These are phyloP conservation scores for Lachancea sp. DNA, from an alignment of 805 yeast genomes.

Conservation along the genomic window DNA sequence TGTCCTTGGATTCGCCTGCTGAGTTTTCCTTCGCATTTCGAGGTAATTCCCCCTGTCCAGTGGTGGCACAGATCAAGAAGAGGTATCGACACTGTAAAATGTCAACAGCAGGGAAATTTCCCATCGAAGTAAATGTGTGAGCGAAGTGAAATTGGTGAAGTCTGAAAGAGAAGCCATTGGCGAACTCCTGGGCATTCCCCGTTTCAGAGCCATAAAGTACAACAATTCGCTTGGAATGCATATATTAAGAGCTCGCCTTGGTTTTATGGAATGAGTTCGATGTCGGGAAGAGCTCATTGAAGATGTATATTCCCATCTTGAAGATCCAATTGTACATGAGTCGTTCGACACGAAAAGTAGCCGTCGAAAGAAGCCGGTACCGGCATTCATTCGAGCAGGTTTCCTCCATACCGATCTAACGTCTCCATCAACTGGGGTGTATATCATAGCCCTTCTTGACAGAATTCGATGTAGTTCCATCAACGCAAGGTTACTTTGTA, in stretches of 20 bases:
- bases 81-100: slow-evolving; percentile 43
- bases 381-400: background rate
- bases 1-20: slow-evolving; percentile 13
- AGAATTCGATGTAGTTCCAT: background rate
- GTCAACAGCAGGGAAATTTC: slow-evolving; percentile 51
- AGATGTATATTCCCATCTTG: background rate
- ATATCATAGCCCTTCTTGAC: background rate
- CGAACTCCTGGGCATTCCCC: slow-evolving; percentile 84
- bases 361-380: slow-evolving; percentile 2
- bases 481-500: slow-evolving; percentile 55
- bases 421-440: background rate
- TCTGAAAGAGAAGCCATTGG: slow-evolving; percentile 51
- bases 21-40: slow-evolving; percentile 50
- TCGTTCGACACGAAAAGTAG: too few species aligned
- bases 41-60: slow-evolving; percentile 95
- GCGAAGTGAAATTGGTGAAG: slow-evolving; percentile 49
- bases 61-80: slow-evolving; percentile 64
- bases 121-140: slow-evolving; percentile 47
- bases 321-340: background rate
- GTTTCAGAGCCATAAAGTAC: slow-evolving; percentile 89
- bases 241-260: background rate
- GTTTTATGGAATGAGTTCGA: background rate
- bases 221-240: slow-evolving; percentile 35
- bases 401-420: background rate
- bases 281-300: background rate